Conservation (phyloP, 2,329 filamentous ascomycete species). For the Ceratocystis colombiana region DNA sequence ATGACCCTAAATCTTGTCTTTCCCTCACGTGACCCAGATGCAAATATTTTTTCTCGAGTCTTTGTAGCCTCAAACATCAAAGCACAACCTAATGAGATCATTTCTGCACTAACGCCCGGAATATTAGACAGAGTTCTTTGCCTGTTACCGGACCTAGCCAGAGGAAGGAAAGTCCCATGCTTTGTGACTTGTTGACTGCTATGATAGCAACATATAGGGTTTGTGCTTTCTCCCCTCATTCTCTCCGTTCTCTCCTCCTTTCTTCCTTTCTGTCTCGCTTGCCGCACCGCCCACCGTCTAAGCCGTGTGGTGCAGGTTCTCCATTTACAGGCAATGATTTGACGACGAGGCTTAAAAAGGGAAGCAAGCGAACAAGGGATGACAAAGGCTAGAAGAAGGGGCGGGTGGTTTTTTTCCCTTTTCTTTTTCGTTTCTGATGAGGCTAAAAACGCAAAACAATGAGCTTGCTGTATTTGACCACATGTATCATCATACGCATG, state of each 20-base stretch:
- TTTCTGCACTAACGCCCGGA: neutral
- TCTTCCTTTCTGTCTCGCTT: conserved; percentile 2
- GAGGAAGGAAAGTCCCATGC: neutral
- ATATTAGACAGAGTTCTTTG: neutral
- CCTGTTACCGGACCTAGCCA: neutral
- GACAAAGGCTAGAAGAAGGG: neutral
- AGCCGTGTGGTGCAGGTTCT: conserved; percentile 1
- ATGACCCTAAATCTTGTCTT: too few relatives aligned
- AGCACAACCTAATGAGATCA: neutral
- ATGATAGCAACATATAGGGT: neutral
- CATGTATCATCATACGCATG: too few relatives aligned
- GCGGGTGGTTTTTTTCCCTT: too few relatives aligned
- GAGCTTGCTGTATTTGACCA: too few relatives aligned
- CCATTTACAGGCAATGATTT: neutral
- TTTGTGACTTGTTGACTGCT: neutral
- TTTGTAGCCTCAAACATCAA: neutral
- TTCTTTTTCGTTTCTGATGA: too few relatives aligned
- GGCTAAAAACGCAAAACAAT: too few relatives aligned
- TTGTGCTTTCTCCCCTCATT: neutral
- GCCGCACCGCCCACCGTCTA: neutral
- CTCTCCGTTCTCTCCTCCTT: neutral
- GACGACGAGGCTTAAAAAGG: neutral
- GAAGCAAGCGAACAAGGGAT: neutral
- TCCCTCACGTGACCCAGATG: neutral
- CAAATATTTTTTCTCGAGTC: neutral